Base-by-base conservation (phyloP, 2,329 filamentous ascomycete genomes). In the Didymella keratinophila region DNA sequence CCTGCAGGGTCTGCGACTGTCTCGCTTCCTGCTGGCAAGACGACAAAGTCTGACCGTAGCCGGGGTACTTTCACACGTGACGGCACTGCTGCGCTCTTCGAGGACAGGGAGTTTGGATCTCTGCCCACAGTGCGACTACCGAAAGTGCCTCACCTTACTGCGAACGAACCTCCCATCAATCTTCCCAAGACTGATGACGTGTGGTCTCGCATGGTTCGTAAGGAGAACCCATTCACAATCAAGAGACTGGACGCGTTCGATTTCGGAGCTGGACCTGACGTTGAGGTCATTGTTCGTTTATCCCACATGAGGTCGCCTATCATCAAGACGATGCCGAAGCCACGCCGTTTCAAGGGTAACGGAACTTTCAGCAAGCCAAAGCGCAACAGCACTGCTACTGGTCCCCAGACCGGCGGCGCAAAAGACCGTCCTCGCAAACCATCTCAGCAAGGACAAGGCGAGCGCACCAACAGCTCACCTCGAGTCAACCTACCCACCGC, bases 1-100 rank as follows among this genome's bases (percentile, higher is more conserved):
- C 71, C 79, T 45, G 47, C 55, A 16, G 77, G 81, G 36, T 79
- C 83, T 28, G 88, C 90, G 4, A 91, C 90, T 0, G 90, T 95
- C 2, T 92, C 89, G 12, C 79, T 94, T 8, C 91, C 88, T 18
- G 43, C 37, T 9, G 66, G 54, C 44, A 72, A 60, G 63, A 63
- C 25, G 8, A 68, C 71, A 23, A 58, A 60, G 21, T 66, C 65
- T 18, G 68, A 78, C 39, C 65, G 74, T 57, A 66, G 71, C 43
- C 74, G 68, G 20, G 76, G 77, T n/a, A 63, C 73, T 5, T 65
- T 68, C 12, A 78, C 78, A 18, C 80, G 80, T 63, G 73, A 74
- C 20, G 74, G 71, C 21, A 75, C 78, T 27, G 79, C 80, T 39
- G 70, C 67, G 21, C 72, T 81, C 21, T 79, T 82, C 46, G 77